Base-by-base conservation (phyloP, 192 early-diverging fungal species). In the Hyaloraphidium curvatum region DNA sequence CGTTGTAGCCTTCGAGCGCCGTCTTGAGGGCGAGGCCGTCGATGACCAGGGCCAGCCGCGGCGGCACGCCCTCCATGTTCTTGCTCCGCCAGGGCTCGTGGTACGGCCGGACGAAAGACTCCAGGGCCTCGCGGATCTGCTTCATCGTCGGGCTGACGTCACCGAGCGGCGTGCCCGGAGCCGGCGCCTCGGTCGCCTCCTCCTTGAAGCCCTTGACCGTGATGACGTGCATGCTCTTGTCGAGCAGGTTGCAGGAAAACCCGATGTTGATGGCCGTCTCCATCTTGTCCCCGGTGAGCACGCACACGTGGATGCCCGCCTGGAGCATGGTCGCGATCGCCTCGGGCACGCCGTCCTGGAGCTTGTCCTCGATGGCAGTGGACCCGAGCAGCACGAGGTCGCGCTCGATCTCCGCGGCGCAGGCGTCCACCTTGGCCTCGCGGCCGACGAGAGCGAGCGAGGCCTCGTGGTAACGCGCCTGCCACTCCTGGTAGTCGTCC, bases 251-350 rank as follows among this genome's bases (percentile, higher is more conserved):
- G 69, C 88, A 90, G 14, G 89, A 83, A 53, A 86, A 86, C 16
- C 91, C 93, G 69, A 97, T 97, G 60, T 93, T 92, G 62, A 97
- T 93, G 1, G 93, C 93, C 0, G 93, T 97, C 57, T 95, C 91
- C 39, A 84, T 81, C 67, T 97, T 97, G 70, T 97, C 91, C 17
- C 90, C 93, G 0, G 93, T 97, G 53, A 95, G 69, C 31, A 97
- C 89, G 91, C 93, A 97, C 30, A 95, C 64, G 66, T 91, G 90
- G 57, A 95, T 86, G 17, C 89, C 89, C 0, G 91, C 91, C 37
- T 70, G 70, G 1, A 82, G 71, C 48, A 97, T 62, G 27, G 78
- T 76, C 1, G 80, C 78, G 56, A 97, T 95, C 33, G 84, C 82
- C 53, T 90, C 88, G 3, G 93, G 91, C 1, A 97, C 93, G 54